Evolutionary conservation across 2,329 filamentous ascomycete genomes (phyloP), one percentile per base, ranked within the genome.

Genomic region (Acarospora socialis): DNA sequence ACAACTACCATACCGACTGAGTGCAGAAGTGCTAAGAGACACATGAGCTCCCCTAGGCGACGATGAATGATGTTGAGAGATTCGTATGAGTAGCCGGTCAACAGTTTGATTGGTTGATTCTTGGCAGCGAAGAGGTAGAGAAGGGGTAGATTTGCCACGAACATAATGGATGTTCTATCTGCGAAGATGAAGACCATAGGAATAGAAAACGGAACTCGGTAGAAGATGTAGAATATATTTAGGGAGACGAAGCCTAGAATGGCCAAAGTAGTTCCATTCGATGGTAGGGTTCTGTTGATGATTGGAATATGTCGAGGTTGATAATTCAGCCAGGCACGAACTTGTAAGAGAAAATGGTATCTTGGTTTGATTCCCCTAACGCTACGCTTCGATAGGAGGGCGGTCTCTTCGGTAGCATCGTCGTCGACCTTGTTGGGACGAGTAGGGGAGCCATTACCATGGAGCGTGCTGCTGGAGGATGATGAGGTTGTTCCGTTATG

Each of bases 71-170:
- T 66, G 46, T 78, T 77, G 24, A 78, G 56, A 4, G 68, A 64
- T 49, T 78, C 73, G 45, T 79, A 79, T 0, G 72, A 77, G 39
- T 66, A 65, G 3, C 73, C 72, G 0, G 73, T 77, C 12, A 79
- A 53, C 2, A 60, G 43, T 36, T 68, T 67, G 20, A 78, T 46
- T 0, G 73, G 74, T 39, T 77, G 73, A 37, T 73, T 78, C 49
- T 79, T 80, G 19, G 75, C 73, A 2, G 69, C 65, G 3, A 79
- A 57, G 4, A 78, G 55, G 47, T 79, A 78, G 3, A 78, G 34
- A 3, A 65, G 48, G 1, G 62, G 62, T 1, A 66, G 50, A 42
- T 66, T 65, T 44, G 56, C 59, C 30, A 61, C 48, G 42, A 66
- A 65, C 14, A 73, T 45, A 24, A 66, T 56, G 4, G 68, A 69